Evolutionary conservation across 768 basidiomycete species (phyloP), one percentile per base, ranked within the genome.

Genomic region (Dentipellis sp.): DNA sequence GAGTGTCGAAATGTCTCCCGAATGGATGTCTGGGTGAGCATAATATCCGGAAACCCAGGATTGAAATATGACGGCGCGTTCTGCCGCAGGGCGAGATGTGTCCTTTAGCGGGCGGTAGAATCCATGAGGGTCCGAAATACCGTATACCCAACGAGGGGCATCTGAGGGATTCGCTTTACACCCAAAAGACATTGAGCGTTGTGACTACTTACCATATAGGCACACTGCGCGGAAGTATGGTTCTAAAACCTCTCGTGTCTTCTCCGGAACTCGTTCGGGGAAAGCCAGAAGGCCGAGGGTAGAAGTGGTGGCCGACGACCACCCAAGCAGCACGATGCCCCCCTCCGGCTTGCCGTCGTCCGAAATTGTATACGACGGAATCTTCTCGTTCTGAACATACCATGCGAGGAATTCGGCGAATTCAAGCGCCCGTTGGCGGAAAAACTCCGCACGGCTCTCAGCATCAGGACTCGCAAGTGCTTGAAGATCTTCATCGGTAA

Each of bases 1-100:
- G 29, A 52, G 46, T 19, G 60, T 59, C 6, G 53, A 12, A 9
- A 53, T 53, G 9, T 61, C 58, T 19, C 6, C 40, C 6, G 54
- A 54, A 7, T 55, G 55, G 37, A 34, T 19, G 8, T 55, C 37
- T 14, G 58, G 48, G 39, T 61, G 60, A 3, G 58, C 50, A 56
- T 61, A 61, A 39, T 61, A 61, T 10, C 59, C 53, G 22, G 60
- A 61, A 0, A 59, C 58, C 60, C 60, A 61, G 1, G 55, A 56
- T 17, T 59, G 46, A 46, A 61, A 61, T 49, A 59, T 55, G 17
- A 54, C 50, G 49, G 59, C 58, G 53, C 60, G 60, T 8, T 55
- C 23, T 21, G 45, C 49, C 23, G 53, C 42, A 36, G 58, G 58
- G 17, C 54, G 50, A 6, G 45, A 49, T 36, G 48, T 14, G 17